A percentile compares a stretch with the other conserved stretches of the same genome.
phyloP scores from a whole-genome alignment of 2,329 filamentous ascomycete species.

The Berkeleyomyces rouxiae region DNA sequence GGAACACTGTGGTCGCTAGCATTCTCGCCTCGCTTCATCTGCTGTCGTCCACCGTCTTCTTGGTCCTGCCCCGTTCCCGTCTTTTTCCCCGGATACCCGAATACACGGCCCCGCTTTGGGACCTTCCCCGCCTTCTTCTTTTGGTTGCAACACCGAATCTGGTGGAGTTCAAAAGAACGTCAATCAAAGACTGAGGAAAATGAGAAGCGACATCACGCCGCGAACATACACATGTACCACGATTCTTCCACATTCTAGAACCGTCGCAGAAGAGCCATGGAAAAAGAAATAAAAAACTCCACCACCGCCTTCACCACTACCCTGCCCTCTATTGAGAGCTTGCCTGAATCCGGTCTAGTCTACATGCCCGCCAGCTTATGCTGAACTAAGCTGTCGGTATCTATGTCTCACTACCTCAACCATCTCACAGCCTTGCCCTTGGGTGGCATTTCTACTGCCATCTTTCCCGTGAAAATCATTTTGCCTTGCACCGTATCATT shows the following conservation, averaged over 20 bases:
- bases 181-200: neutral
- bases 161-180: neutral
- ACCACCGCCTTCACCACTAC: neutral
- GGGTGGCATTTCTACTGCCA: neutral
- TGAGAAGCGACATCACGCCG: too few relatives aligned
- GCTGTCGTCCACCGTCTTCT: too few relatives aligned
- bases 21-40: too few relatives aligned
- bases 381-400: neutral
- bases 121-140: neutral
- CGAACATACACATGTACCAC: too few relatives aligned
- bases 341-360: neutral
- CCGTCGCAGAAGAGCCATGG: neutral
- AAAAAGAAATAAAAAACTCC: neutral
- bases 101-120: neutral
- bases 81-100: neutral
- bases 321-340: neutral
- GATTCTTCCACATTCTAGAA: neutral
- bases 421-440: neutral
- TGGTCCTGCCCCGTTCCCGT: neutral
- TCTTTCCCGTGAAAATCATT: neutral
- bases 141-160: neutral
- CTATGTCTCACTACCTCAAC: neutral
- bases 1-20: neutral
- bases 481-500: neutral
- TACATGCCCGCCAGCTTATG: neutral